Conservation (phyloP, 106 monocot genomes). For the Dioscorea dumetorum region DNA sequence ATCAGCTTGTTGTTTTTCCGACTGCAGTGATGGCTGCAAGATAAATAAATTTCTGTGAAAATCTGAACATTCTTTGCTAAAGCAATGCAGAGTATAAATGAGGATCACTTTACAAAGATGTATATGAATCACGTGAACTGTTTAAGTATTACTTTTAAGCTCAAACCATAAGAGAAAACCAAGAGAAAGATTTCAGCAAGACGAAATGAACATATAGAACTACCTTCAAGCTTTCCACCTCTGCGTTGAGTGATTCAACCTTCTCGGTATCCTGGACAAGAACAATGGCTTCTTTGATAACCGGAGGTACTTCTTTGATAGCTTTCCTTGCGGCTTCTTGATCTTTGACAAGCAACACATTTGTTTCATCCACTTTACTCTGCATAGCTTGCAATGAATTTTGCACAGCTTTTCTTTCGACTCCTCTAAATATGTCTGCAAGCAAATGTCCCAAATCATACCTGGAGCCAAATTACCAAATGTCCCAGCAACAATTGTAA, state of each 20-base stretch:
- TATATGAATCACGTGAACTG: too few species aligned
- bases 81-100: too few species aligned
- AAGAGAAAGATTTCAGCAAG: too few species aligned
- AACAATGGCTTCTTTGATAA: constrained; percentile 55
- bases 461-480: constrained; percentile 99
- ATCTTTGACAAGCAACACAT: constrained; percentile 50
- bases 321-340: constrained; percentile 42
- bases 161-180: too few species aligned
- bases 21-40: constrained; percentile 54
- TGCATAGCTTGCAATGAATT: constrained; percentile 54
- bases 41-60: constrained; percentile 2
- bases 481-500: constrained; percentile 94
- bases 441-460: constrained; percentile 18
- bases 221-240: constrained; percentile 69
- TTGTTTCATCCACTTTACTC: constrained; percentile 52
- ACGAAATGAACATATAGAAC: neutral
- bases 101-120: too few species aligned
- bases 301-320: constrained; percentile 63
- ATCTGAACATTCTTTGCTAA: too few species aligned
- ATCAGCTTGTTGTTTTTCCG: constrained; percentile 62
- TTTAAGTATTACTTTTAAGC: too few species aligned
- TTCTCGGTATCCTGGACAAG: constrained; percentile 72
- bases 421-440: constrained; percentile 68
- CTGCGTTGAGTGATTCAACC: constrained; percentile 44
- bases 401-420: constrained; percentile 64